Conservation (phyloP, 495 filamentous ascomycete genomes). For the Neurospora cerealis region DNA sequence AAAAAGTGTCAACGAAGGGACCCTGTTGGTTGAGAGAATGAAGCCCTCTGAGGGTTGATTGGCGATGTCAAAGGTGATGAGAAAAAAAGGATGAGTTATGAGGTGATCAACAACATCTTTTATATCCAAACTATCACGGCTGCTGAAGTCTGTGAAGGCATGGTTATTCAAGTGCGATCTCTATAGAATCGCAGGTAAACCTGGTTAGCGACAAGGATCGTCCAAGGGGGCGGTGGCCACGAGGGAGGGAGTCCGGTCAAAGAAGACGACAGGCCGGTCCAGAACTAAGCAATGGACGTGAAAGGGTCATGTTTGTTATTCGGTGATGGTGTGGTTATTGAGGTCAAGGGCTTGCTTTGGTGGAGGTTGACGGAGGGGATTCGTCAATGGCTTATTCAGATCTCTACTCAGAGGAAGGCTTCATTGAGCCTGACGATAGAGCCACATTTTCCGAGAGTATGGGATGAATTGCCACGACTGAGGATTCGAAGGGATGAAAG, state of each 20-base stretch:
- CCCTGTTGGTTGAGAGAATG: conserved; percentile 2
- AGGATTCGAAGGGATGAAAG: neutral
- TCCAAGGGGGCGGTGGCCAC: neutral
- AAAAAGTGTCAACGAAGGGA: neutral
- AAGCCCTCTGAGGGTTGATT: neutral
- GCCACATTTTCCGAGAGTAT: neutral
- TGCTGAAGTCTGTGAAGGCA: neutral
- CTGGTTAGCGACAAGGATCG: neutral
- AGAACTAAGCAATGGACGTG: neutral
- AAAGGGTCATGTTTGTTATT: neutral
- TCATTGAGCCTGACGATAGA: neutral
- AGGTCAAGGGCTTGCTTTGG: neutral
- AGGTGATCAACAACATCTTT: neutral
- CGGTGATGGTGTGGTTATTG: neutral
- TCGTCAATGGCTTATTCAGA: neutral
- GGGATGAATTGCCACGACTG: neutral
- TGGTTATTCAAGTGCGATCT: neutral
- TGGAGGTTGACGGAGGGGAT: neutral
- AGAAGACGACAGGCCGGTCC: neutral
- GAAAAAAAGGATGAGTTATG: neutral
- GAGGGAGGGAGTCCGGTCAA: neutral
- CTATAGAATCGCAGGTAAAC: neutral
- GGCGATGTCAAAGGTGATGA: conserved; percentile 1
- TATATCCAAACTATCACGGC: neutral
- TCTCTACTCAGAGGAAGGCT: neutral